Base-by-base conservation (phyloP, 2,329 filamentous ascomycete genomes). In the Colletotrichum sp. region DNA sequence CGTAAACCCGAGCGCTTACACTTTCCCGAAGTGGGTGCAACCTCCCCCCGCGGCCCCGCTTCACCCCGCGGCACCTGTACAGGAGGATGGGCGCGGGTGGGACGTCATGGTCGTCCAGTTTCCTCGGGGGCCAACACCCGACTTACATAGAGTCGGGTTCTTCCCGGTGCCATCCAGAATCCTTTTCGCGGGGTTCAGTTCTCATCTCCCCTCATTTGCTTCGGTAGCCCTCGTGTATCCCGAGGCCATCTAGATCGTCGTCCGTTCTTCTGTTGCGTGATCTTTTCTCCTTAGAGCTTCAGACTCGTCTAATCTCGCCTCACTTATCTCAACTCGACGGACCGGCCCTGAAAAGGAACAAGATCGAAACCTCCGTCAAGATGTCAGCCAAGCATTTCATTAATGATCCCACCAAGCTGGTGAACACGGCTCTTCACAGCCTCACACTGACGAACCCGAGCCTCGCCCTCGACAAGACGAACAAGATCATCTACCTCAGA, bases 381-480 rank as follows among this genome's bases (percentile, higher is more conserved):
- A 87, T 87, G 86, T 91, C 91, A 36, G 83, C 89, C 76, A 98
- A 97, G 88, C 96, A 98, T 87, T 98, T 98, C 88, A 92, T 98
- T 88, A 93, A 95, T 84, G 94, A 98, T 83, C 92, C 96, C 57
- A 92, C 92, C 69, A 90, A 94, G 81, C 92, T 98, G 68, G 95
- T 98, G 83, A 90, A 92, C 82, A 89, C 92, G 57, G 95, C 96
- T 60, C 92, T 98, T 24, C 90, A 92, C 80, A 92, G 94, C 77
- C 89, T 97, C 39, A 96, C 95, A 26, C 87, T 95, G 77, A 96
- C 94, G 67, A 98, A 98, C 84, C 96, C 96, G 10, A 93, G 94
- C 43, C 88, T 98, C 28, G 93, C 94, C 68, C 91, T 97, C 79
- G 96, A 98, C 83, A 84, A 87, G 34, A 88, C 92, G 68, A 94